Evolutionary conservation across 805 yeast genomes (phyloP).

Genomic region (Sugiyamaella qingdaonensis): DNA sequence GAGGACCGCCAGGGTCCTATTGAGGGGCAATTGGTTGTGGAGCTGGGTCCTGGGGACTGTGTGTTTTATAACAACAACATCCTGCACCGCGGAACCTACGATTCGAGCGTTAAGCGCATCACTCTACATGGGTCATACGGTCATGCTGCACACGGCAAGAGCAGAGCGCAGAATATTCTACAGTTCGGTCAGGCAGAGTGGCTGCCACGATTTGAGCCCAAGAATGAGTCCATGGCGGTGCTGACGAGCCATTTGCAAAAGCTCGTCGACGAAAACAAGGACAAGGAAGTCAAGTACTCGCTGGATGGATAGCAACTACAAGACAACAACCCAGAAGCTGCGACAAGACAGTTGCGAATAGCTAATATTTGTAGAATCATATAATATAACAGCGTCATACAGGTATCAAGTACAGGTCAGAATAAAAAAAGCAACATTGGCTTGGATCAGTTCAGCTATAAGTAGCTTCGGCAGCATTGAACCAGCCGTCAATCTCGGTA

Average conservation of each 20-base stretch:
- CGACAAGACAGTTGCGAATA: no score
- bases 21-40: slow-evolving; percentile 33
- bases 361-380: background rate
- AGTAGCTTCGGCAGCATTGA: slow-evolving; percentile 1
- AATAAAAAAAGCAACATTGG: background rate
- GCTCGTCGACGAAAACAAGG: slow-evolving; percentile 17
- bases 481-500: slow-evolving; percentile 13
- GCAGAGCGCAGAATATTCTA: slow-evolving; percentile 47
- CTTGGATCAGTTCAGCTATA: background rate
- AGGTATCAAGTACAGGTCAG: background rate
- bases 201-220: slow-evolving; percentile 25
- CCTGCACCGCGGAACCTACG: slow-evolving; percentile 45
- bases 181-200: slow-evolving; percentile 51
- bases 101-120: slow-evolving; percentile 37
- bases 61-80: slow-evolving; percentile 50
- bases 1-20: slow-evolving; percentile 31
- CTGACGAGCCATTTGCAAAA: slow-evolving; percentile 12
- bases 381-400: background rate
- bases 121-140: slow-evolving; percentile 53
- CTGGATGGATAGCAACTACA: slow-evolving; percentile 13
- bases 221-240: slow-evolving; percentile 11
- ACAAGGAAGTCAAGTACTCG: slow-evolving; percentile 8
- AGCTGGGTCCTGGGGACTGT: slow-evolving; percentile 46
- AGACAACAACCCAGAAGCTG: no score
- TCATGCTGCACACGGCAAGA: slow-evolving; percentile 37